Base-by-base conservation (phyloP, 805 yeast species). In the Pichia phayaonensis region DNA sequence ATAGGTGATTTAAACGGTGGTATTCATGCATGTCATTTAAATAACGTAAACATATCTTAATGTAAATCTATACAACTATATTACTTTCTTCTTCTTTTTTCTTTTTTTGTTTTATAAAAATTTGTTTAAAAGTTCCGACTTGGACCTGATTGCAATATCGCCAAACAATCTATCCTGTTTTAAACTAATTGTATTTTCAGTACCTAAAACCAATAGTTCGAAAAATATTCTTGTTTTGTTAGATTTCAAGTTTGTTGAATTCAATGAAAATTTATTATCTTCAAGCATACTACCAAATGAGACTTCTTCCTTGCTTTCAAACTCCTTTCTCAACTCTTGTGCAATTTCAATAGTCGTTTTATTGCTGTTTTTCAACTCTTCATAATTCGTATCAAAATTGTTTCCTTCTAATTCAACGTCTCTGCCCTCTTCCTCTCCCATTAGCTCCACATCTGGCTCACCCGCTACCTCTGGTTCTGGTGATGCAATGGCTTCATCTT, bases 191-290 rank as follows among this genome's bases (percentile, higher is more conserved):
- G 92, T 83, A 57, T 84, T 90, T 43, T 80, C 73, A 7, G 94
- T 83, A 2, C 95, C 95, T 51, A 90, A 72, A 4, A 89, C 92
- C 57, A 90, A 72, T 62, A 90, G 64, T 63, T 90, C 95, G 60
- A 89, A 90, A 66, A 90, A 90, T 48, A 86, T 74, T 59, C 80
- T 76, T 2, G 88, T 80, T 21, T 89, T 87, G 58, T 83, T 83
- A 56, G 73, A 70, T 60, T 75, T 75, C 52, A 71, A 71, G 53
- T 71, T 69, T 2, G 47, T 52, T 2, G 38, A 34, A 34, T 34
- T 34, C 11, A 34, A n/a, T 16, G 76, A 66, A 34, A 73, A 57
- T 22, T 74, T 68, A 3, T 8, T 3, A 8, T 34, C 38, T 2
- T n/a, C n/a, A n/a, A 34, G 3, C 4, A 34, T 34, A 5, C 20